Percentiles rank a stretch among this genome's conserved stretches.
phyloP scores from a whole-genome alignment of 495 filamentous ascomycete genomes.

The Aspergillus leporis region DNA sequence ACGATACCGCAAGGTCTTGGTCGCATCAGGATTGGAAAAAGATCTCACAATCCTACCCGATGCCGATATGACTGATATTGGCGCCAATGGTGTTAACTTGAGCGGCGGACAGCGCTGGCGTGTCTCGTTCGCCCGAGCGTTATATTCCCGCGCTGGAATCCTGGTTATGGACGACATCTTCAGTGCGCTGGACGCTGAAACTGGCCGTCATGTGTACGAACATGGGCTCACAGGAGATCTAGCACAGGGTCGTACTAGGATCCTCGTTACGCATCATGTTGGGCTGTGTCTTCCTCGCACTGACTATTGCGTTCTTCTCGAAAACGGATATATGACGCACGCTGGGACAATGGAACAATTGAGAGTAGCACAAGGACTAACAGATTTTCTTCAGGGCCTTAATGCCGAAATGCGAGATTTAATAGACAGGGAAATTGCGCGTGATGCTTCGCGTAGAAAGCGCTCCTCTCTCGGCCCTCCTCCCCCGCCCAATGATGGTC shows the following conservation, averaged over 20 bases:
- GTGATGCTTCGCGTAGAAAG: constrained; percentile 14
- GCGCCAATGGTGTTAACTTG: constrained; percentile 76
- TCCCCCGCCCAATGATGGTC: constrained; percentile 10
- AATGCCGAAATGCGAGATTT: constrained; percentile 45
- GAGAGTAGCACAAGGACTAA: constrained; percentile 52
- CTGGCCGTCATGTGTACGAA: constrained; percentile 74
- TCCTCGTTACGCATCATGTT: constrained; percentile 78
- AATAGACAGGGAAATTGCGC: constrained; percentile 16
- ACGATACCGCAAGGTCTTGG: constrained; percentile 65
- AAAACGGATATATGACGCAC: constrained; percentile 61
- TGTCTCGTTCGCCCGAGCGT: constrained; percentile 71
- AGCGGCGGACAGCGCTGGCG: constrained; percentile 80
- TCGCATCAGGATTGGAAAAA: constrained; percentile 67
- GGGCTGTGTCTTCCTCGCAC: constrained; percentile 68
- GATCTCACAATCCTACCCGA: constrained; percentile 71
- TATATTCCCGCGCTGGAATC: constrained; percentile 77
- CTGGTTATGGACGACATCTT: constrained; percentile 81
- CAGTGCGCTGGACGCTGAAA: constrained; percentile 63
- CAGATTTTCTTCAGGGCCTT: constrained; percentile 53
- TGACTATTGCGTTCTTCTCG: constrained; percentile 67
- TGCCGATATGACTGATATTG: constrained; percentile 74
- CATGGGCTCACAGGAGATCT: constrained; percentile 68
- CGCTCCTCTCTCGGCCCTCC: constrained; percentile 13
- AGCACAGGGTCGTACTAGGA: constrained; percentile 65
- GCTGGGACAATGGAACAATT: constrained; percentile 47